Percentiles rank a stretch among this genome's conserved stretches.
Evolutionary conservation across 768 basidiomycete species (phyloP).

Genomic region (Agaricus sinodeliciosus): DNA sequence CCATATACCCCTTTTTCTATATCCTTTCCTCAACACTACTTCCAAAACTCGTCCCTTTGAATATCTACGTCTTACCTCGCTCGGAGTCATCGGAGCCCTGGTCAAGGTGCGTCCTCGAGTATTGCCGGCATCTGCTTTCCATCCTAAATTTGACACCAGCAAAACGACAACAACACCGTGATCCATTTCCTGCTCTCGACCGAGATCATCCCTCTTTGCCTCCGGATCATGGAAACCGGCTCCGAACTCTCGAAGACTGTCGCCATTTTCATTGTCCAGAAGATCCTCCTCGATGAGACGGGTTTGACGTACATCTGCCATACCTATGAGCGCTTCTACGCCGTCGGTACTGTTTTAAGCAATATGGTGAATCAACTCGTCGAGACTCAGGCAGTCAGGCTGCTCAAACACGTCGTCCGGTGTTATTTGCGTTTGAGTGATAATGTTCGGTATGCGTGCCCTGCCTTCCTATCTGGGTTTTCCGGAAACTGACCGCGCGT

Average conservation of each 20-base stretch:
- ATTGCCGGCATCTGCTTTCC: not conserved
- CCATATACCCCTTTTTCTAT: conserved; percentile 96
- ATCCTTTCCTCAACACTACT: conserved; percentile 98
- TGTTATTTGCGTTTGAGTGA: conserved; percentile 96
- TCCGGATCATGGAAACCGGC: conserved; percentile 99
- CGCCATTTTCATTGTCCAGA: conserved; percentile 99
- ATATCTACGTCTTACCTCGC: conserved; percentile 95
- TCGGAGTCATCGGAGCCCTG: conserved; percentile 98
- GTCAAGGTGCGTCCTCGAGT: conserved; percentile 66
- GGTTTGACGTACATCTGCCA: conserved; percentile 98
- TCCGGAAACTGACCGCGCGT: conserved; percentile 7
- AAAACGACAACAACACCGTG: conserved; percentile 99
- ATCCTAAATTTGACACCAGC: conserved; percentile 37
- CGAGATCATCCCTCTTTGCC: conserved; percentile 98
- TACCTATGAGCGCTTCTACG: conserved; percentile 99
- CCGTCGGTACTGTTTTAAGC: conserved; percentile 95
- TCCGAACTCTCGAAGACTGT: conserved; percentile 98
- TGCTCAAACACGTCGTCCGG: conserved; percentile 96
- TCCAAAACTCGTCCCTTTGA: conserved; percentile 99
- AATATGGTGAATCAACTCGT: conserved; percentile 99
- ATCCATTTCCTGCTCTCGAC: conserved; percentile 99
- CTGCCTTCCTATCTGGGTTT: not conserved
- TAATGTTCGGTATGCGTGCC: conserved; percentile 71
- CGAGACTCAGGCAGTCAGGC: conserved; percentile 92
- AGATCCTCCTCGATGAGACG: conserved; percentile 94